Evolutionary conservation across 78 protist species (phyloP).

Genomic region (Acrasis kona): DNA sequence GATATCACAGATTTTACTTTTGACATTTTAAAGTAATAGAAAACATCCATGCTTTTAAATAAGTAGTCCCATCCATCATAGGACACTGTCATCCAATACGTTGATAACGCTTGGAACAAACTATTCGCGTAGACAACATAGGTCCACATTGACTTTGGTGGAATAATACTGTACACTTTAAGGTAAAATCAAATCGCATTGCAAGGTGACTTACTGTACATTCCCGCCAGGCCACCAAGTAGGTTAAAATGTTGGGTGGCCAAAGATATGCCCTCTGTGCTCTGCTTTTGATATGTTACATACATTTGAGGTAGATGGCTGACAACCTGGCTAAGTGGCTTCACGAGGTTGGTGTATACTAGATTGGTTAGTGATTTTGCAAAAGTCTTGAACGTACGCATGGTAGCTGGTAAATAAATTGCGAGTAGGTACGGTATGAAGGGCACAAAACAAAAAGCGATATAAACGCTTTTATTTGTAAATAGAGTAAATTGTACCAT

Average conservation of each 20-base stretch:
- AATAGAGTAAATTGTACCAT: conserved; percentile 6
- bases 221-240: conserved; percentile 11
- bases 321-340: conserved; percentile 15
- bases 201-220: no score
- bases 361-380: background rate
- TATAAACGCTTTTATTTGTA: background rate
- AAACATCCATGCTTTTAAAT: no score
- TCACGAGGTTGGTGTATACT: conserved; percentile 9
- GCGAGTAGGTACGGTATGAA: background rate
- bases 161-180: conserved; percentile 5
- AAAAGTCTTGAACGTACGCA: background rate
- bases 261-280: conserved; percentile 14
- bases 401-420: background rate
- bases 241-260: conserved; percentile 1
- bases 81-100: background rate
- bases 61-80: no score
- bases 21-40: no score
- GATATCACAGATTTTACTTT: no score
- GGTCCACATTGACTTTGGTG: background rate
- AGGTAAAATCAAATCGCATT: no score
- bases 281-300: background rate
- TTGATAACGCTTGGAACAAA: background rate
- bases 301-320: conserved; percentile 15
- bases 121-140: background rate
- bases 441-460: background rate